phyloP scores from a whole-genome alignment of 345 rosid species.

The Euclidium syriacum region DNA sequence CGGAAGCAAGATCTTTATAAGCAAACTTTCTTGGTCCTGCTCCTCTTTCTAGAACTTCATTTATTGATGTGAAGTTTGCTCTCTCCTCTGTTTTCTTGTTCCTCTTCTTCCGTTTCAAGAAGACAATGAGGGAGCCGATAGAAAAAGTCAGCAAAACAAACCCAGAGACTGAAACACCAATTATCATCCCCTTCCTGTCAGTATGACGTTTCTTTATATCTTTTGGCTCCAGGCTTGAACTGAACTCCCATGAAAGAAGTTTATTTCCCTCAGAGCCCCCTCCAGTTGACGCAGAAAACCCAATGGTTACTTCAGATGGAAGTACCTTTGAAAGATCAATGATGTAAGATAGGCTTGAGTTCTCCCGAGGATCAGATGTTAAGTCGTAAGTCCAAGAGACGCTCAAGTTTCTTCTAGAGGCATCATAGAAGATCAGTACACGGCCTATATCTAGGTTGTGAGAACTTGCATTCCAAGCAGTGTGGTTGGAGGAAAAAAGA shows the following conservation, averaged over 20 bases:
- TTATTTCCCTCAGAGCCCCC: background rate
- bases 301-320: conserved; percentile 39
- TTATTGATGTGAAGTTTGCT: conserved; percentile 30
- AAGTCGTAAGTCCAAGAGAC: conserved; percentile 41
- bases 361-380: conserved; percentile 29
- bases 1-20: conserved; percentile 36
- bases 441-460: conserved; percentile 26
- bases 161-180: conserved; percentile 18
- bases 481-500: conserved; percentile 4
- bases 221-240: conserved; percentile 28
- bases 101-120: conserved; percentile 8
- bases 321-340: conserved; percentile 41
- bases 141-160: conserved; percentile 15
- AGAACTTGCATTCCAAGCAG: conserved; percentile 34
- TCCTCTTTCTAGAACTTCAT: conserved; percentile 47
- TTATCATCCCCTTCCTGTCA: conserved; percentile 3
- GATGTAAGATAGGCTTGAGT: conserved; percentile 30
- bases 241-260: conserved; percentile 40
- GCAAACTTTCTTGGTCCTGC: conserved; percentile 53
- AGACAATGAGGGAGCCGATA: background rate
- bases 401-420: conserved; percentile 35
- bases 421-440: conserved; percentile 34
- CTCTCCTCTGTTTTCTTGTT: conserved; percentile 13
- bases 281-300: conserved; percentile 45
- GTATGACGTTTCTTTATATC: conserved; percentile 2